Base-by-base conservation (phyloP, 129 eudicot genomes). In the Flaveria trinervia region DNA sequence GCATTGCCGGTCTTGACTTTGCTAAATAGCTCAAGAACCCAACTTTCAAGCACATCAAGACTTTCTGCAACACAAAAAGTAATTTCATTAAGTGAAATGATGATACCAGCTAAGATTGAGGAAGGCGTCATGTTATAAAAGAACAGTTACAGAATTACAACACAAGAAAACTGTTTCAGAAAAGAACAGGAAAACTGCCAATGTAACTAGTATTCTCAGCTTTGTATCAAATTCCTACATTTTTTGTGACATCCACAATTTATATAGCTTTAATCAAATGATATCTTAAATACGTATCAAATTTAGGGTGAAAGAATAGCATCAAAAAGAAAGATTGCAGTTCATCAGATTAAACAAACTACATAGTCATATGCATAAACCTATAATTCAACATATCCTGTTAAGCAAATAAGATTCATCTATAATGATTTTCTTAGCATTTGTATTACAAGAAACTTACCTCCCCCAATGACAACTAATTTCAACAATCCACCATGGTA, bases 381-480 rank as follows among this genome's bases (percentile, higher is more conserved):
- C 22, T 28, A 64, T 30, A 46, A 20, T 48, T 81, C 49, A 74
- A 36, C 39, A 57, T 49, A 66, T 57, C 64, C 41, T 45, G 41
- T 55, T 70, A 65, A 28, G 66, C 80, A 57, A 57, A 48, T 22
- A 44, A 59, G 7, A 52, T 26, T 66, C 55, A 44, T 44, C 74
- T 10, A 78, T 41, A 59, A 57, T 16, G 49, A 66, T 20, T 14
- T 14, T 44, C 55, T 56, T 46, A 15, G 45, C 65, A 43, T 14
- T 49, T 43, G 54, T 60, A 28, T 17, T 7, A 65, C 59, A 45
- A 28, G 12, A 25, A 56, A 68, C 77, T 85, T 79, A 91, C 97
- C 98, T 84, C 98, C 97, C 15, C 97, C 99, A 7, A 94, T 91
- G 78, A 94, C 81, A 61, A 89, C 97, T 72, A 94, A 80, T 84